Base-by-base conservation (phyloP, 192 early-diverging fungal genomes). In the Entomortierella lignicola region DNA sequence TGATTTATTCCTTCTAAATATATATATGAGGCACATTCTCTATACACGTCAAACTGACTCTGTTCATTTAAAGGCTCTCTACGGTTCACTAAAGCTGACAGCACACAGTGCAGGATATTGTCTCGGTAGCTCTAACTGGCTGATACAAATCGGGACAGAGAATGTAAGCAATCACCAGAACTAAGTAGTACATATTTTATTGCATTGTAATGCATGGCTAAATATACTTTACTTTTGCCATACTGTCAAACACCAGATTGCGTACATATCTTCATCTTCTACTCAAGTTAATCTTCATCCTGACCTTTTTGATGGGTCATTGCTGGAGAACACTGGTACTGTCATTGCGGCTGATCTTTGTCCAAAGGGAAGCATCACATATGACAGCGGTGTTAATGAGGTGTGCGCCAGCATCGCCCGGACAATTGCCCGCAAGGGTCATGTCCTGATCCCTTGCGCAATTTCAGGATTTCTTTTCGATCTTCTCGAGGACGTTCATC, bases 401-500 rank as follows among this genome's bases (percentile, higher is more conserved):
- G 67, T 89, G 15, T 80, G 72, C 37, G 64, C 69, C n/a, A 61
- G 63, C 37, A 69, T 84, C 29, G 85, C 82, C 60, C 60, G 51
- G 30, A 62, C 53, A 2, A 53, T 70, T 44, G 60, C 66, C 20
- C 54, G 56, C 27, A 68, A 88, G 12, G 87, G 89, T 17, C 92
- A 94, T 66, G 91, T 93, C 13, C 56, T 96, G 18, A 84, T 96
- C 41, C 84, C 92, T 2, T 83, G 90, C 32, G 64, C 88, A 65
- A 87, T 92, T 4, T 89, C 85, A 41, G 95, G 95, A 18, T 83
- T 89, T 8, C 82, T 94, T 0, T 93, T 90, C 75, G 95, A 96
- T 72, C 73, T 96, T 8, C 64, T 96, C 8, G 85, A 87, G 43
- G 77, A 89, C 25, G 79, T 93, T 20, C 82, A 86, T 8, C 71